Percentiles rank a stretch among this genome's conserved stretches.
phyloP scores from a whole-genome alignment of 768 basidiomycete genomes.

The Suillus ampliporus region DNA sequence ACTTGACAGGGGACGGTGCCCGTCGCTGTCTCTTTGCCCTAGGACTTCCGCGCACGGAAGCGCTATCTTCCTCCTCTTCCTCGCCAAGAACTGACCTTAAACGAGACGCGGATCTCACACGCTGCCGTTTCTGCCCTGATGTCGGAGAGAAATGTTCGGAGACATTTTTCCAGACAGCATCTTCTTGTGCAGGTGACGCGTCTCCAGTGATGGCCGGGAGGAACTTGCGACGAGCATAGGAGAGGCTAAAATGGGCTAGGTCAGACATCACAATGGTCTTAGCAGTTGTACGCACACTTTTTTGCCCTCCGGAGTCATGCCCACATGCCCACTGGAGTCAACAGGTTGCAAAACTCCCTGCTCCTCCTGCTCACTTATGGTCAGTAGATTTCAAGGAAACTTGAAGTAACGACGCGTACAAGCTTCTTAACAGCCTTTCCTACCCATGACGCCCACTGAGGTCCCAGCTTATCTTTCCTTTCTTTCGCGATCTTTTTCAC shows the following conservation, averaged over 20 bases:
- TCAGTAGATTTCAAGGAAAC: not conserved
- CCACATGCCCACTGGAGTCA: conserved; percentile 42
- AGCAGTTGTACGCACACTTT: conserved; percentile 45
- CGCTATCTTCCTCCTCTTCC: conserved; percentile 15
- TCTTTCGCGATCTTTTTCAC: conserved; percentile 52
- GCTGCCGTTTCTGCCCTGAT: conserved; percentile 22
- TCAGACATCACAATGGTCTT: conserved; percentile 6
- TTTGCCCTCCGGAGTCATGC: conserved; percentile 50
- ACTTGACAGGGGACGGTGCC: conserved; percentile 12
- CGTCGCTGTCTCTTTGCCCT: conserved; percentile 17
- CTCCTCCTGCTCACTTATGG: conserved; percentile 41
- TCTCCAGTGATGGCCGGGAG: conserved; percentile 32
- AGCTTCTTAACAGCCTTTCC: conserved; percentile 50
- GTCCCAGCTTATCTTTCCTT: conserved; percentile 51
- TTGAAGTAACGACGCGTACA: conserved; percentile 31
- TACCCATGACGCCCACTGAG: conserved; percentile 56
- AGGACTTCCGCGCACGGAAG: conserved; percentile 15
- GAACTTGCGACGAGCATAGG: conserved; percentile 38
- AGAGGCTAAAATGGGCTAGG: conserved; percentile 30
- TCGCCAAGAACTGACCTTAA: conserved; percentile 7
- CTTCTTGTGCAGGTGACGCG: conserved; percentile 38
- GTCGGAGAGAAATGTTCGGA: conserved; percentile 30
- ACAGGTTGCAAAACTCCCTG: conserved; percentile 48
- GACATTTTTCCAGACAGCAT: conserved; percentile 46
- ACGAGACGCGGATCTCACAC: conserved; percentile 8